Base-by-base conservation (phyloP, 805 yeast species). In the Candida insectorum region DNA sequence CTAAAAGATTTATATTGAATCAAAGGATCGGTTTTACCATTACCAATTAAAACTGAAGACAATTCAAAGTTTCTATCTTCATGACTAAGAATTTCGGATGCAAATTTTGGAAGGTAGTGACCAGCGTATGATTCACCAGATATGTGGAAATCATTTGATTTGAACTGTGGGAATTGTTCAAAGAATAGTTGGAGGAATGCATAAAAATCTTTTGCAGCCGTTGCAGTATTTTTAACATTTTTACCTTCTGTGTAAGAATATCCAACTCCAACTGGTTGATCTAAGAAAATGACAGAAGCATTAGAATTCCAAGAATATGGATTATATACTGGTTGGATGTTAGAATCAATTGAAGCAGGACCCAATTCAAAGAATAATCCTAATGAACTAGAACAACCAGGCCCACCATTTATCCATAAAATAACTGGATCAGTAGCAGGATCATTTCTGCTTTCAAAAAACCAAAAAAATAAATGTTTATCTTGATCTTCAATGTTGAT, bases 111-210 rank as follows among this genome's bases (percentile, higher is more conserved):
- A 45, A 89, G 84, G 62, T 89, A 89, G 54, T 87, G 94, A 31
- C 97, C 96, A 13, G 91, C 96, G 52, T 89, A 88, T 6, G 94
- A 83, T 56, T 88, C 96, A 46, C 96, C 96, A 27, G 96, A 82
- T 54, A 88, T 84, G 59, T 87, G 95, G 74, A 88, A 83, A 31
- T 73, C 75, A 36, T 70, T 58, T 20, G 67, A 51, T 6, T 34
- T 27, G 55, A 79, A 79, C 51, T 85, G 75, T 22, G 96, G 94
- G 70, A 85, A 87, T 49, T 79, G 78, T 55, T 79, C 75, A 72
- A 81, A 91, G 65, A 91, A 89, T 45, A 88, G 66, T 48, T 80
- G 81, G 52, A 91, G 68, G 56, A 93, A 88, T 1, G 86, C 81
- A 51, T 78, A 85, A 12, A 88, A 94, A 52, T 91, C 97, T 51